Conservation (phyloP, 345 rosid species). For the Zanthoxylum bungeanum region DNA sequence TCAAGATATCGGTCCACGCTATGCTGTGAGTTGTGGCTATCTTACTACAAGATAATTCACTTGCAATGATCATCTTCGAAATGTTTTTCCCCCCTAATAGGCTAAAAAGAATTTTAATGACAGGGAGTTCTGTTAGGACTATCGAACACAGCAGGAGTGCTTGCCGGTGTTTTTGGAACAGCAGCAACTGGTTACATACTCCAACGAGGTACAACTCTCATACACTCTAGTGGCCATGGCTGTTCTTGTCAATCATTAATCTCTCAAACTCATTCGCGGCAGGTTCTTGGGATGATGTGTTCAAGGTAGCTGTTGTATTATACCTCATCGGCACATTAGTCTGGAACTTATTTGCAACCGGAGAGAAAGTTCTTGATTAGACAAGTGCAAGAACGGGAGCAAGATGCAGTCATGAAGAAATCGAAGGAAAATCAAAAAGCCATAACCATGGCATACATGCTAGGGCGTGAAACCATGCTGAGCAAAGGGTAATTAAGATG, state of each 20-base stretch:
- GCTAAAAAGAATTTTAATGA: conserved; percentile 1
- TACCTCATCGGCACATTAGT: conserved; percentile 80
- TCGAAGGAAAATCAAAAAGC: neutral
- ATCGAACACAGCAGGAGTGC: conserved; percentile 94
- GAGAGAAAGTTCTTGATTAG: conserved; percentile 84
- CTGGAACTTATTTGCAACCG: conserved; percentile 90
- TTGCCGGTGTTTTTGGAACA: conserved; percentile 95
- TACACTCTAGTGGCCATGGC: neutral
- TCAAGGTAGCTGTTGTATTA: conserved; percentile 79
- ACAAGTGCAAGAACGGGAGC: neutral
- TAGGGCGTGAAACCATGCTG: conserved; percentile 3
- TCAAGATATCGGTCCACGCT: conserved; percentile 97
- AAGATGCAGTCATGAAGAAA: conserved; percentile 15
- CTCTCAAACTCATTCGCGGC: conserved; percentile 8
- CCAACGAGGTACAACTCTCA: conserved; percentile 53
- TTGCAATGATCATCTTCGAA: neutral
- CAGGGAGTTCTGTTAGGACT: conserved; percentile 94
- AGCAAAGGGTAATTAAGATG: conserved; percentile 5
- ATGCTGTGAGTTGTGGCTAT: conserved; percentile 59
- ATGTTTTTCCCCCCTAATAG: neutral
- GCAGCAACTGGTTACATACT: conserved; percentile 95
- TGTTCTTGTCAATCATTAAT: neutral
- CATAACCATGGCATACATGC: neutral
- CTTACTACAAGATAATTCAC: too few species aligned
- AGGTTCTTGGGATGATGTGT: conserved; percentile 99